Evolutionary conservation across 2,329 filamentous ascomycete genomes (phyloP).

Genomic region (Venturia aucupariae): DNA sequence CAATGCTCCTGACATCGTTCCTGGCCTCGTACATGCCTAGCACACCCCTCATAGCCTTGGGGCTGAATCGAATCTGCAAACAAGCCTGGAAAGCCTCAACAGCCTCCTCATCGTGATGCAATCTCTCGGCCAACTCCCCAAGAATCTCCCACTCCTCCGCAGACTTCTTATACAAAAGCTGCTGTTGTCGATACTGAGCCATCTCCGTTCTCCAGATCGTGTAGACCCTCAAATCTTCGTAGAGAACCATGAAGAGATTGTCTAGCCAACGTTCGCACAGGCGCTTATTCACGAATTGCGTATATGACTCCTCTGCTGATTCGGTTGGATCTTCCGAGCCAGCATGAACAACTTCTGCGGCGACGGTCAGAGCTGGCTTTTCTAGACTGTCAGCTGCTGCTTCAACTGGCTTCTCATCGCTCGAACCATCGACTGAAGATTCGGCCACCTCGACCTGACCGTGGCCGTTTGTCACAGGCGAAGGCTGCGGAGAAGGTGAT

Average conservation of each 20-base stretch:
- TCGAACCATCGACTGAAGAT: conserved; percentile 27
- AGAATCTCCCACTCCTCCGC: conserved; percentile 98
- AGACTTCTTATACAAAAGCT: conserved; percentile 92
- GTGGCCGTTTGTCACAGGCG: conserved; percentile 18
- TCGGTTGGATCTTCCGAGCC: conserved; percentile 45
- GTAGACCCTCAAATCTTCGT: conserved; percentile 95
- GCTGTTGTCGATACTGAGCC: conserved; percentile 87
- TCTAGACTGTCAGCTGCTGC: conserved; percentile 43
- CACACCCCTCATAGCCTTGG: conserved; percentile 82
- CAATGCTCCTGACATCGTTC: conserved; percentile 69
- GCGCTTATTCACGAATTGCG: conserved; percentile 92
- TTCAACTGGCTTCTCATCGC: conserved; percentile 19
- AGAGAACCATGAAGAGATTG: conserved; percentile 98
- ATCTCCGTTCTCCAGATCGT: conserved; percentile 99
- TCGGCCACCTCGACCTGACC: conserved; percentile 31
- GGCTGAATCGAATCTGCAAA: conserved; percentile 78
- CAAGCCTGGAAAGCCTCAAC: conserved; percentile 90
- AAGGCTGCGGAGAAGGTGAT: conserved; percentile 29
- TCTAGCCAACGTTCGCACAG: conserved; percentile 97
- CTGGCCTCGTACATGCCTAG: conserved; percentile 68
- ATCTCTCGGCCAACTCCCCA: conserved; percentile 79
- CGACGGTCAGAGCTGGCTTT: conserved; percentile 69
- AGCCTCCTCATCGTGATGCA: conserved; percentile 87
- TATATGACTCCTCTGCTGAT: conserved; percentile 41
- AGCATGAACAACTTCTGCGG: conserved; percentile 66